phyloP scores from a whole-genome alignment of 192 early-diverging fungal species.

The Coemansia umbellata region DNA sequence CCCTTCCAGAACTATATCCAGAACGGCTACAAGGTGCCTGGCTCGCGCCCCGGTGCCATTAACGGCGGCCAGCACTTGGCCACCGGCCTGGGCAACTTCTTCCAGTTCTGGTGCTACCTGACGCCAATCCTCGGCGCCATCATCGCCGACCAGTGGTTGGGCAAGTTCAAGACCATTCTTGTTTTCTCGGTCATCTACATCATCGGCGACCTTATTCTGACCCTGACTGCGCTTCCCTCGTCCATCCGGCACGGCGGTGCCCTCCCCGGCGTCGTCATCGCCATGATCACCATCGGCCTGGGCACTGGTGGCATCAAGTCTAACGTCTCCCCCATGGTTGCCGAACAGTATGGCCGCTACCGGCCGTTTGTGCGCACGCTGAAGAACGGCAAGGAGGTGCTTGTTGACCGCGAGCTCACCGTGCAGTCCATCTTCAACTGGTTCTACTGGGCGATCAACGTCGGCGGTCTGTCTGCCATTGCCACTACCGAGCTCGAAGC shows the following conservation, averaged over 20 bases:
- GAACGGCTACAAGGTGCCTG: constrained; percentile 44
- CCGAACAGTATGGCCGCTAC: constrained; percentile 62
- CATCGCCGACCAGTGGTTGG: constrained; percentile 67
- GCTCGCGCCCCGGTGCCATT: constrained; percentile 51
- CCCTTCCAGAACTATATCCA: constrained; percentile 65
- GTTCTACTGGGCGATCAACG: constrained; percentile 76
- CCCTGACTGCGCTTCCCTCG: constrained; percentile 56
- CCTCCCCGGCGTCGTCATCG: constrained; percentile 62
- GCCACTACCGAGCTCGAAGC: constrained; percentile 57
- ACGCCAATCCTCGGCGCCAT: constrained; percentile 61
- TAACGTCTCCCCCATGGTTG: constrained; percentile 74
- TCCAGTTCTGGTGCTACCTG: constrained; percentile 64
- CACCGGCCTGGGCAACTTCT: constrained; percentile 58
- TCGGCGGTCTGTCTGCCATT: constrained; percentile 58
- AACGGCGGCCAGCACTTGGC: constrained; percentile 54
- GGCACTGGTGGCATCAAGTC: constrained; percentile 79
- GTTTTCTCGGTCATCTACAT: constrained; percentile 65
- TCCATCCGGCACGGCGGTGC: constrained; percentile 58
- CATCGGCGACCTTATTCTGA: constrained; percentile 60
- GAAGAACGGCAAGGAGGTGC: constrained; percentile 56
- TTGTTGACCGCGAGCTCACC: constrained; percentile 66
- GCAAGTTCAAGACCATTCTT: constrained; percentile 72
- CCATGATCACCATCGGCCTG: constrained; percentile 70
- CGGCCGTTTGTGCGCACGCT: constrained; percentile 59
- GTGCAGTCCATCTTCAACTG: constrained; percentile 77